Conservation (phyloP, 305 asterid species). For the Solanum hybrid region DNA sequence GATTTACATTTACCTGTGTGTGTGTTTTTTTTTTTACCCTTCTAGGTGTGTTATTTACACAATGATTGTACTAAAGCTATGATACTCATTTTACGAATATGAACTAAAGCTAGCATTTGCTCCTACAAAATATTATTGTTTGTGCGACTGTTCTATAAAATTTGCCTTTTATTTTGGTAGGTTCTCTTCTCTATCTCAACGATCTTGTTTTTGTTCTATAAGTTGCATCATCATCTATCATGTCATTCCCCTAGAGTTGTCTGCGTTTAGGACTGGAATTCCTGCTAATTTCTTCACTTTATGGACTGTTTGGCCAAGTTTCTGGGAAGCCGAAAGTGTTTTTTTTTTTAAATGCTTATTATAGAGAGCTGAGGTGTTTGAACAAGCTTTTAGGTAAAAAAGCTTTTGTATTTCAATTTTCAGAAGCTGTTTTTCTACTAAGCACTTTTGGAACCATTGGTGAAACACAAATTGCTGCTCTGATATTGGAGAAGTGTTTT, state of each 20-base stretch:
- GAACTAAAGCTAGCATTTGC: not conserved
- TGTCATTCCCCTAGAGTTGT: not conserved
- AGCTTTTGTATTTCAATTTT: not conserved
- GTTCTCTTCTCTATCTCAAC: not conserved
- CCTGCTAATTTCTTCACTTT: not conserved
- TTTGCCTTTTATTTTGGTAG: not conserved
- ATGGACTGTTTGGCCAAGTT: not conserved
- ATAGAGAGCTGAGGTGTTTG: not conserved
- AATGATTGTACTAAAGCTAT: not conserved
- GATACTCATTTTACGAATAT: not conserved
- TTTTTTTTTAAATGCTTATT: not conserved
- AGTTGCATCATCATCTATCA: not conserved
- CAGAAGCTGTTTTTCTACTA: not conserved
- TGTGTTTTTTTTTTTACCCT: not conserved
- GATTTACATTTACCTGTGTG: not conserved
- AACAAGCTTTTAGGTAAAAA: not conserved
- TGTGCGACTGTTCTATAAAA: not conserved
- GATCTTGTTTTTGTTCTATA: not conserved
- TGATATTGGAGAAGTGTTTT: not conserved
- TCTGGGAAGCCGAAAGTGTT: not conserved
- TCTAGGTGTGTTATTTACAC: not conserved
- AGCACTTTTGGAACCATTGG: not conserved
- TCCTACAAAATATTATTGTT: not conserved
- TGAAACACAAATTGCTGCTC: not conserved
- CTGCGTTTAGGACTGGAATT: not conserved